Evolutionary conservation across 192 early-diverging fungal species (phyloP), one percentile per base, ranked within the genome.

Genomic region (Endogone sp.): DNA sequence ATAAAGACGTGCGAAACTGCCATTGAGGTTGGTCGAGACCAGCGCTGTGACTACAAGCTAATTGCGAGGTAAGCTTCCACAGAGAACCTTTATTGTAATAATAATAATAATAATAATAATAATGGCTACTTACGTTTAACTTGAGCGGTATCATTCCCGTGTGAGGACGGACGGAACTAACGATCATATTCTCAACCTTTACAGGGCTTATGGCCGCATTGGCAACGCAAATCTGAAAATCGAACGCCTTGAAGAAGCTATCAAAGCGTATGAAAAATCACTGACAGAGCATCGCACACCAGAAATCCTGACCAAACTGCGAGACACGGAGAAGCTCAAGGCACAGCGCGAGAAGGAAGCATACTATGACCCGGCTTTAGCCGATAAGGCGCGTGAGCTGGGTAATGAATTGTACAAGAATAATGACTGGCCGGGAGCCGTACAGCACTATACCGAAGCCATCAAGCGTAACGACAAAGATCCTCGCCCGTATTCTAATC

Each of bases 391-490:
- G 21, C 94, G 97, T 74, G 95, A 98, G 76, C 82, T 81, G 25
- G 97, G 97, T 29, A 99, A 99, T 76, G 90, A 84, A 54, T 77
- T 95, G 20, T 98, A 97, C 89, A 99, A 99, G 83, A 71, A 91
- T 44, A 89, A 83, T 37, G 85, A 94, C 60, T 99, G 85, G 75
- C 84, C 88, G 13, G 93, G 91, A 49, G 95, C 97, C 21, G 88
- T 98, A 67, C 88, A 91, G 77, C 82, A 90, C 77, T 99, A 99
- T 80, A 89, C 93, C 21, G 97, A 99, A 79, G 93, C 96, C 6
- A 95, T 99, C 79, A 96, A 96, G 86, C 92, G 97, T 71, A 96
- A 97, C 69, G 92, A 93, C 29, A 74, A 83, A 8, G 97, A 99
- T 64, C 86, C 91, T 26, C 87, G 93, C 73, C 90, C 91, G 70